Base-by-base conservation (phyloP, 2,329 filamentous ascomycete genomes). In the Sarocladium strictum region DNA sequence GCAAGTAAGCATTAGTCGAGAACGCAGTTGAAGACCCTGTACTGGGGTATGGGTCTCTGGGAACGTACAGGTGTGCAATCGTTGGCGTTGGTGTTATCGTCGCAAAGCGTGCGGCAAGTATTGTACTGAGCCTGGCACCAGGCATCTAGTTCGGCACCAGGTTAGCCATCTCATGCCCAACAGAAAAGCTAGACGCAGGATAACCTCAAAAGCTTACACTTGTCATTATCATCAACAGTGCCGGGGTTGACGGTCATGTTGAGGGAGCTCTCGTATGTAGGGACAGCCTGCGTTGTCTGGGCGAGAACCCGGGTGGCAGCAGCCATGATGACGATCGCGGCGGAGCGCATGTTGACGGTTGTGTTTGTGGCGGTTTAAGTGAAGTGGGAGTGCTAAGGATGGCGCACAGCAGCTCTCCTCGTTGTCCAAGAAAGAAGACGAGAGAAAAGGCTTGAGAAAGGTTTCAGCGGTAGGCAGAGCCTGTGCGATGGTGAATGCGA, bases 111-210 rank as follows among this genome's bases (percentile, higher is more conserved):
- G 47, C 58, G 57, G 69, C 80, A 83, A 37, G 73, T 76, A 65
- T 79, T 75, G 56, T 65, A 67, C 70, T 83, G 70, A 40, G 71
- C 77, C 53, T 62, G 64, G 66, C 80, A 83, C 79, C 79, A 83
- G 17, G 61, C 55, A 47, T 74, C 79, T 80, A 57, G 9, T 56
- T 53, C 6, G 17, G 62, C 55, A 47, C 75, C 78, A n/a, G 43
- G 43, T 47, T 38, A 41, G n/a, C 45, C n/a, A n/a, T n/a, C n/a
- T n/a, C n/a, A n/a, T n/a, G n/a, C n/a, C n/a, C n/a, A n/a, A n/a
- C n/a, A n/a, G n/a, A n/a, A n/a, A 38, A 56, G 27, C 29, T 21
- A 51, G 19, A 23, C 43, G 61, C 32, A 52, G 50, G 14, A n/a
- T n/a, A n/a, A n/a, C n/a, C n/a, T n/a, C n/a, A n/a, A n/a, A n/a